Evolutionary conservation across 306 rosid species (phyloP), one percentile per base, ranked within the genome.

Genomic region (Lablab purpureus): DNA sequence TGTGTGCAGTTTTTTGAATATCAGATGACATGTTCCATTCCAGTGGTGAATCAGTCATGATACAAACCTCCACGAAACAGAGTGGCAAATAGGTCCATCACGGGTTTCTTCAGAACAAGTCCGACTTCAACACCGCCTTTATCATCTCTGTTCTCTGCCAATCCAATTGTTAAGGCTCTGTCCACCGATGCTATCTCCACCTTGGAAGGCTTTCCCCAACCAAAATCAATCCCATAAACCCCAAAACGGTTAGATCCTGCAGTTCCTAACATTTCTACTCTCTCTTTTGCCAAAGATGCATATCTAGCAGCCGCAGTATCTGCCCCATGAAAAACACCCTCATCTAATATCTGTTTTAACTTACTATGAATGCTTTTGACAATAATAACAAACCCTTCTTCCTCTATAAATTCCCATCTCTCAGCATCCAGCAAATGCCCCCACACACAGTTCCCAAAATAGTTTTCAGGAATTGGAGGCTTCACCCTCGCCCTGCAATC

Each of bases 121-220:
- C 82, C 81, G n/a, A 87, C 19, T 62, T 87, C 82, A 34, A 81
- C 28, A 0, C 79, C 88, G 0, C 77, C 88, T 1, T 21, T 58
- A 1, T 76, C 84, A 59, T 59, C 78, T 65, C 27, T 37, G 3
- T 62, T 47, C 12, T 78, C 90, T 21, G 84, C 77, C 65, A 87
- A 47, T 0, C 76, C 75, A 50, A 84, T 45, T 4, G 71, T 50
- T 1, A 80, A 13, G 6, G 75, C 80, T 23, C 56, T 84, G 51
- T 74, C 69, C n/a, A 79, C 41, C 3, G 87, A 83, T 0, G 43
- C 18, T 54, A 86, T 62, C 67, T 84, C 88, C 75, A 84, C 92
- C 74, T 85, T 86, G 9, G 37, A 37, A 0, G 90, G 88, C 49
- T 13, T 80, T 14, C 90, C 88, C 92, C 90, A 88, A 0, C 92